Evolutionary conservation across 1,139 yeast species (phyloP).

Genomic region (Taphrina betulina): DNA sequence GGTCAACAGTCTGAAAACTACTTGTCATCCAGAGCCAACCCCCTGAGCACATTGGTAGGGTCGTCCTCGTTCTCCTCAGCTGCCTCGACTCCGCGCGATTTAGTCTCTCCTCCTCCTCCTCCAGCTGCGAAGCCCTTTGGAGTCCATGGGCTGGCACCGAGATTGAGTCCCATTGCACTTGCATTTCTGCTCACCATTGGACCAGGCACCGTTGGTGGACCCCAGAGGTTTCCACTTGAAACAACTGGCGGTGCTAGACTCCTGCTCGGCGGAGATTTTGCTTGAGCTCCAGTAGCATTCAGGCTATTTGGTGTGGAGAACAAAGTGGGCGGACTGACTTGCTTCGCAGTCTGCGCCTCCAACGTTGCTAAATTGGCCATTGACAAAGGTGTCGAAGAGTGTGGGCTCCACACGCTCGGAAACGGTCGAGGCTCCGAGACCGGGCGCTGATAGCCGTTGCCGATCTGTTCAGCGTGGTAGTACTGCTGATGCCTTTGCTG

Average conservation of each 20-base stretch:
- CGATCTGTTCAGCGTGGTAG: background rate
- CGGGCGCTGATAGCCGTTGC: conserved; percentile 5
- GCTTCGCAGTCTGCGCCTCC: conserved; percentile 20
- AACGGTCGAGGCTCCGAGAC: background rate
- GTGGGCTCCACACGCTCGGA: conserved; percentile 19
- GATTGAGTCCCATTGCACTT: conserved; percentile 12
- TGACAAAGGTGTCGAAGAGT: conserved; percentile 22
- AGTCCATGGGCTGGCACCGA: conserved; percentile 20
- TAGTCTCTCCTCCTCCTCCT: too few species aligned
- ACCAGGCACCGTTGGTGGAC: background rate
- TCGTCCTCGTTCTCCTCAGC: background rate
- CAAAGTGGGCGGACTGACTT: background rate
- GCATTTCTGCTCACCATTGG: conserved; percentile 1
- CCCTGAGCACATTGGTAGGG: conserved; percentile 8
- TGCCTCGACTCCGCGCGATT: background rate
- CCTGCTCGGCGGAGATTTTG: background rate
- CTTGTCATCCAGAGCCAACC: conserved; percentile 11
- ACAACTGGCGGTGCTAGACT: conserved; percentile 15
- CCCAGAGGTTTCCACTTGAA: conserved; percentile 14
- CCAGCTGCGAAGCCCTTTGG: background rate
- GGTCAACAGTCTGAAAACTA: too few species aligned
- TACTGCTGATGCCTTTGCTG: conserved; percentile 18
- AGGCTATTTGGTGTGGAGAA: too few species aligned
- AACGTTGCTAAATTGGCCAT: conserved; percentile 28
- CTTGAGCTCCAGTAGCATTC: background rate